These are phyloP conservation scores for Claviceps maximensis DNA, from an alignment of 2,329 filamentous ascomycete genomes.

Conservation along the genomic window DNA sequence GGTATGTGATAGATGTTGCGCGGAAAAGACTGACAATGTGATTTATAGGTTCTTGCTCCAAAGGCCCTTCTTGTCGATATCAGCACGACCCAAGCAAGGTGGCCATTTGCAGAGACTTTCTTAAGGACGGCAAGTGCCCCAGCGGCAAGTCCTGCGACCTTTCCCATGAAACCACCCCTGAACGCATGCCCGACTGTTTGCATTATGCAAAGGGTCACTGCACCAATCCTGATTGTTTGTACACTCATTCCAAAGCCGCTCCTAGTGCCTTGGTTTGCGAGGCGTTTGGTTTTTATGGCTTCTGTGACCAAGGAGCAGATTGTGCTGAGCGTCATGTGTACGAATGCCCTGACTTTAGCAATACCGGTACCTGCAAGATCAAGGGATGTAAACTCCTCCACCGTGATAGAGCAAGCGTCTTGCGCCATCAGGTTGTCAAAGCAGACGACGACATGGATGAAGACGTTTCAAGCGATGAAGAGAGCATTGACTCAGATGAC, in stretches of 20 bases:
- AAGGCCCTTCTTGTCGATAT: slow-evolving; percentile 68
- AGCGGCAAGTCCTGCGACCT: slow-evolving; percentile 75
- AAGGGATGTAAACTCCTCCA: slow-evolving; percentile 77
- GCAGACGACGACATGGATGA: slow-evolving; percentile 38
- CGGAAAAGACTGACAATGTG: slow-evolving; percentile 30
- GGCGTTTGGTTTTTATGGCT: slow-evolving; percentile 74
- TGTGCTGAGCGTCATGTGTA: slow-evolving; percentile 78
- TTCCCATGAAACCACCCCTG: slow-evolving; percentile 71
- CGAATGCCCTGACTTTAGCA: slow-evolving; percentile 93
- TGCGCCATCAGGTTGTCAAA: slow-evolving; percentile 51
- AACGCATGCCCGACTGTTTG: slow-evolving; percentile 77
- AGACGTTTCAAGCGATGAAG: slow-evolving; percentile 70
- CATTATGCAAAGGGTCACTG: slow-evolving; percentile 87
- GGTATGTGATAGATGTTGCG: slow-evolving; percentile 26
- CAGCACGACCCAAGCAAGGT: slow-evolving; percentile 77
- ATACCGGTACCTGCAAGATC: slow-evolving; percentile 70
- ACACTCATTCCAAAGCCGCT: slow-evolving; percentile 70
- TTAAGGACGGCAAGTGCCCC: slow-evolving; percentile 66
- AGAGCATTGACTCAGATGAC: slow-evolving; percentile 59
- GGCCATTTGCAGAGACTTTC: slow-evolving; percentile 77
- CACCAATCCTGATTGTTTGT: slow-evolving; percentile 73
- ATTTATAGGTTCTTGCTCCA: slow-evolving; percentile 64
- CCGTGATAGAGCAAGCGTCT: slow-evolving; percentile 70
- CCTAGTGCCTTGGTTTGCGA: slow-evolving; percentile 70
- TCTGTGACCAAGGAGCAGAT: slow-evolving; percentile 67